These are phyloP conservation scores for Jamesozyma piceae DNA, from an alignment of 805 yeast species.

Conservation along the genomic window DNA sequence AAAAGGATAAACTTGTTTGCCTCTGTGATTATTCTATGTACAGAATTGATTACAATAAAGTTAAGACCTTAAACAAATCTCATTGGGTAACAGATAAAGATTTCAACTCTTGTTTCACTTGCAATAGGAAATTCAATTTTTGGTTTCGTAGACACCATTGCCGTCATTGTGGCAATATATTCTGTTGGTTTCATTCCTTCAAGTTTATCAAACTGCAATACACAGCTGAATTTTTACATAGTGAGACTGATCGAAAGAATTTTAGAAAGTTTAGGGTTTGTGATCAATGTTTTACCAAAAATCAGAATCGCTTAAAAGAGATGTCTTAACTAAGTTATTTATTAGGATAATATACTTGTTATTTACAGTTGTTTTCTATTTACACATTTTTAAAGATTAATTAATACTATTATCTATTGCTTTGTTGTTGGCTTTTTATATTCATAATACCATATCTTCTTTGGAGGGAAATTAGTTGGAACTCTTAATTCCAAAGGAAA, in stretches of 20 bases:
- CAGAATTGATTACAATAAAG: background rate
- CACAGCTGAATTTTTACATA: background rate
- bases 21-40: background rate
- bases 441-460: slow-evolving; percentile 23
- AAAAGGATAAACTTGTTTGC: background rate
- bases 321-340: background rate
- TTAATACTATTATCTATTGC: background rate
- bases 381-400: background rate
- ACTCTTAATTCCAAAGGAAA: slow-evolving; percentile 79
- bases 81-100: background rate
- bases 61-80: background rate
- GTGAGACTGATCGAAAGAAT: background rate
- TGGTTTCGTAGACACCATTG: background rate
- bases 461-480: slow-evolving; percentile 87
- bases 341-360: background rate
- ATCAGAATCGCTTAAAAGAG: background rate
- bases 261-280: background rate
- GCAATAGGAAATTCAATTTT: background rate
- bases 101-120: background rate
- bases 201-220: background rate
- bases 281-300: background rate
- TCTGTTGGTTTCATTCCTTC: background rate
- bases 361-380: background rate
- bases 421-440: slow-evolving; percentile 1
- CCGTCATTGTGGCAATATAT: background rate